Conservation (phyloP, 768 basidiomycete genomes). For the Amanita subjunquillea region DNA sequence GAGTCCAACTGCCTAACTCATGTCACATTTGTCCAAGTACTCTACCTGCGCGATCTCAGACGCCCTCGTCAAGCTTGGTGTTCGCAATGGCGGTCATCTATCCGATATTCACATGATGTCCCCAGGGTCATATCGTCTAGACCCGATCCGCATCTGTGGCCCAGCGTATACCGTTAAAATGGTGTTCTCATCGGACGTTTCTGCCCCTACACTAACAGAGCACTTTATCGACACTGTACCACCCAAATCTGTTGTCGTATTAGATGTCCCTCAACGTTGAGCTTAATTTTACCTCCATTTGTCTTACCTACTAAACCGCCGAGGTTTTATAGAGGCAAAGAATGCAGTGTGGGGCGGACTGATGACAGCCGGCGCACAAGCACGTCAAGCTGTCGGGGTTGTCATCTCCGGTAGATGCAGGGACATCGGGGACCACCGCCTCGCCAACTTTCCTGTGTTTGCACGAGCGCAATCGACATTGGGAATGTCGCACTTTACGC, state of each 20-base stretch:
- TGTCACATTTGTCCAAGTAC: slow-evolving; percentile 24
- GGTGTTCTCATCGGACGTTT: slow-evolving; percentile 47
- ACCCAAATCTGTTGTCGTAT: slow-evolving; percentile 55
- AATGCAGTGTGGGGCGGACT: slow-evolving; percentile 90
- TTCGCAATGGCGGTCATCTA: slow-evolving; percentile 67
- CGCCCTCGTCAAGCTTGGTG: slow-evolving; percentile 72
- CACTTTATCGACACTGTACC: slow-evolving; percentile 82
- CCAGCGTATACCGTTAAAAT: slow-evolving; percentile 86
- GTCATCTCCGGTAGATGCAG: slow-evolving; percentile 81
- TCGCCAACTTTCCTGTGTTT: slow-evolving; percentile 68
- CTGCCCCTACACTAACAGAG: slow-evolving; percentile 49
- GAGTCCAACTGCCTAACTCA: neutral
- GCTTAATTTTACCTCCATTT: slow-evolving; percentile 1
- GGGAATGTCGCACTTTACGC: slow-evolving; percentile 78
- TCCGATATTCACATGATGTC: slow-evolving; percentile 63
- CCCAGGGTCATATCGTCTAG: slow-evolving; percentile 20
- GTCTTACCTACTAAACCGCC: neutral
- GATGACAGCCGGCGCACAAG: slow-evolving; percentile 80
- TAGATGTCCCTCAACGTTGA: slow-evolving; percentile 64
- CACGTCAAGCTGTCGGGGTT: slow-evolving; percentile 60
- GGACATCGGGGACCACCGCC: slow-evolving; percentile 71
- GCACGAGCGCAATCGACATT: slow-evolving; percentile 75
- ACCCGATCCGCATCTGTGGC: slow-evolving; percentile 40
- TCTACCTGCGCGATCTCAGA: slow-evolving; percentile 85
- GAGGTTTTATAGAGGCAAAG: slow-evolving; percentile 39